These are phyloP conservation scores for Cocos nucifera DNA, from an alignment of 176 grass and related monocot genomes.

Conservation along the genomic window DNA sequence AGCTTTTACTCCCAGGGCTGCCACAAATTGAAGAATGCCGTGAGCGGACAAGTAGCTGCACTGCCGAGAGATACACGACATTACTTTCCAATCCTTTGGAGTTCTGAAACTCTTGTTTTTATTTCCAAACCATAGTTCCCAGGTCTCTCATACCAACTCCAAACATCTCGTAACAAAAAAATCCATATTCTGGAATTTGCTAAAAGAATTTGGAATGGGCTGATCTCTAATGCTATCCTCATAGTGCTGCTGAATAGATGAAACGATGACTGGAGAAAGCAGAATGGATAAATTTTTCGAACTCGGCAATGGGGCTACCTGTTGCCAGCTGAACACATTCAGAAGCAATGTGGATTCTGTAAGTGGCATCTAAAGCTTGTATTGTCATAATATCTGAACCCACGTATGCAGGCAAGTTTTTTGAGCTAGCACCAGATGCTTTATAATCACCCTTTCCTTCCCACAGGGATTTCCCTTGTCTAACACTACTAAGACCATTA, in stretches of 20 bases:
- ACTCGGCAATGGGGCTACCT: conserved; percentile 5
- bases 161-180: not conserved
- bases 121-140: not conserved
- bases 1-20: no score
- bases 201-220: not conserved
- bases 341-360: not conserved
- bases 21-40: no score
- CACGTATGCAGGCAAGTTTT: no score
- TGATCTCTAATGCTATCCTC: no score
- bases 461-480: no score
- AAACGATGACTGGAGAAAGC: conserved; percentile 4
- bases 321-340: not conserved
- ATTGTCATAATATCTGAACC: not conserved
- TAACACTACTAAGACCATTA: no score
- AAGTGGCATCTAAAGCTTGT: conserved; percentile 2
- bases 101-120: not conserved
- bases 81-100: no score
- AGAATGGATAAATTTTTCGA: conserved; percentile 1
- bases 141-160: not conserved
- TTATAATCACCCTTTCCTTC: no score
- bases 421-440: no score
- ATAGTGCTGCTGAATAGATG: no score
- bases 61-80: not conserved
- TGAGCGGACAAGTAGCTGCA: not conserved
- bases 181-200: not conserved